Evolutionary conservation across 2,329 filamentous ascomycete species (phyloP).

Genomic region (Rutstroemia sp.): DNA sequence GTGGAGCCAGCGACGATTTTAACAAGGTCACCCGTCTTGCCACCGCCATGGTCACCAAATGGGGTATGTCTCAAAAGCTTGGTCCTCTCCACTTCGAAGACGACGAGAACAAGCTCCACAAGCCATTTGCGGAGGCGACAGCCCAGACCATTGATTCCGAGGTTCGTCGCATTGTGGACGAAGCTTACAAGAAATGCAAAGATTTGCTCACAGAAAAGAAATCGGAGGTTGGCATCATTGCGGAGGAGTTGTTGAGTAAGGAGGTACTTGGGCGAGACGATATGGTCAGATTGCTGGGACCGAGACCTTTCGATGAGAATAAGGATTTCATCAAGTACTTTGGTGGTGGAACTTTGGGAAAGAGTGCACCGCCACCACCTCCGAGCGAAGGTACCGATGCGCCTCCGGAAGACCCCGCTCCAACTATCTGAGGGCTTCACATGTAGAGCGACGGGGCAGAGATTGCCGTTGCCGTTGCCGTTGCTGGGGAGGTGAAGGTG

Average conservation of each 20-base stretch:
- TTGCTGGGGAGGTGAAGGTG: not conserved
- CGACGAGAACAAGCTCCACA: slow-evolving; percentile 73
- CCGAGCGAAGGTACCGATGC: slow-evolving; percentile 33
- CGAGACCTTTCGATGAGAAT: slow-evolving; percentile 70
- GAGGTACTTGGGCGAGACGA: slow-evolving; percentile 89
- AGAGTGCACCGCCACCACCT: slow-evolving; percentile 52
- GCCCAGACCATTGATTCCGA: slow-evolving; percentile 87
- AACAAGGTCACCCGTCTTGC: slow-evolving; percentile 97
- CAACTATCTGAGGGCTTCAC: not conserved
- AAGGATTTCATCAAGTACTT: slow-evolving; percentile 97
- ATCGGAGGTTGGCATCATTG: slow-evolving; percentile 78
- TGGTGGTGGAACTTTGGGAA: slow-evolving; percentile 43
- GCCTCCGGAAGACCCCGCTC: slow-evolving; percentile 11
- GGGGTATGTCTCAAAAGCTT: slow-evolving; percentile 94
- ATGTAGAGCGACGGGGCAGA: too few relatives aligned
- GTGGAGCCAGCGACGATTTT: slow-evolving; percentile 93
- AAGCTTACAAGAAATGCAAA: slow-evolving; percentile 87
- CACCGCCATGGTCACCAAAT: slow-evolving; percentile 97
- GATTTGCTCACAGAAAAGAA: slow-evolving; percentile 80
- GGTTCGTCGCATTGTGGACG: slow-evolving; percentile 83
- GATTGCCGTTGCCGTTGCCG: too few relatives aligned
- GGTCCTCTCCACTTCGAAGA: slow-evolving; percentile 89
- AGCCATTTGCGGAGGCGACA: slow-evolving; percentile 93
- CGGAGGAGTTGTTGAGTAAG: slow-evolving; percentile 87
- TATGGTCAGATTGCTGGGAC: slow-evolving; percentile 80